A percentile compares a stretch with the other conserved stretches of the same genome.
phyloP scores from a whole-genome alignment of 1,284 basidiomycete species.

The Tilletia setariae region DNA sequence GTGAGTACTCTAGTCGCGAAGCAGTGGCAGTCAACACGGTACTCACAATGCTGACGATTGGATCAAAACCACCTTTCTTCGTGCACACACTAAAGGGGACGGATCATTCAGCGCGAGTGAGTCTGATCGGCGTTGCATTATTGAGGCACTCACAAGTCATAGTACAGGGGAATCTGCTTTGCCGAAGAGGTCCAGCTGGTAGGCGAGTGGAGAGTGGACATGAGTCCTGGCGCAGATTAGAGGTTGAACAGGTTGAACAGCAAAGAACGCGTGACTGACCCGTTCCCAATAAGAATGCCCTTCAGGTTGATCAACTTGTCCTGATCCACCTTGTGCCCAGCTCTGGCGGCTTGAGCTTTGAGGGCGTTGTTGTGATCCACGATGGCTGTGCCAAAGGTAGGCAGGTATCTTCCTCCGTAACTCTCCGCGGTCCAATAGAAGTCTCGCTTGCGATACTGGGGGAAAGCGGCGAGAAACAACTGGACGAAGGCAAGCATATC shows the following conservation, averaged over 20 bases:
- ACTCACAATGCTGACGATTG: constrained; percentile 8
- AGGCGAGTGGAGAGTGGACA: background rate
- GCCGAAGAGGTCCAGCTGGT: constrained; percentile 51
- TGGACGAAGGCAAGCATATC: constrained; percentile 87
- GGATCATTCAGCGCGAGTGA: too few species aligned
- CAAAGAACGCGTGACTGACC: constrained; percentile 16
- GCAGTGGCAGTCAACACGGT: too few species aligned
- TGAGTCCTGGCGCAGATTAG: background rate
- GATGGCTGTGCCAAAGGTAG: constrained; percentile 73
- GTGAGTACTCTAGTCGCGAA: too few species aligned
- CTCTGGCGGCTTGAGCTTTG: constrained; percentile 56
- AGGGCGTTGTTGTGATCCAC: constrained; percentile 69
- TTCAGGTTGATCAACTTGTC: constrained; percentile 45
- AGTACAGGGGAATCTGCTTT: constrained; percentile 37
- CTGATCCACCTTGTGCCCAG: constrained; percentile 62
- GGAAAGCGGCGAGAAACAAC: constrained; percentile 67
- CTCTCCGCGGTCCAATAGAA: background rate
- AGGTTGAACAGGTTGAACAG: background rate
- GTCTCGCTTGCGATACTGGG: constrained; percentile 45
- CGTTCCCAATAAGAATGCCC: constrained; percentile 51
- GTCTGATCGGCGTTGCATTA: background rate
- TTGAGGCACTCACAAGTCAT: constrained; percentile 32
- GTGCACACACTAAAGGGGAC: constrained; percentile 6
- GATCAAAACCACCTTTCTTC: constrained; percentile 11
- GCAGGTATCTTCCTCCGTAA: constrained; percentile 66